Evolutionary conservation across 371 early-diverging fungal species (phyloP).

Genomic region (Mucor mucedo): DNA sequence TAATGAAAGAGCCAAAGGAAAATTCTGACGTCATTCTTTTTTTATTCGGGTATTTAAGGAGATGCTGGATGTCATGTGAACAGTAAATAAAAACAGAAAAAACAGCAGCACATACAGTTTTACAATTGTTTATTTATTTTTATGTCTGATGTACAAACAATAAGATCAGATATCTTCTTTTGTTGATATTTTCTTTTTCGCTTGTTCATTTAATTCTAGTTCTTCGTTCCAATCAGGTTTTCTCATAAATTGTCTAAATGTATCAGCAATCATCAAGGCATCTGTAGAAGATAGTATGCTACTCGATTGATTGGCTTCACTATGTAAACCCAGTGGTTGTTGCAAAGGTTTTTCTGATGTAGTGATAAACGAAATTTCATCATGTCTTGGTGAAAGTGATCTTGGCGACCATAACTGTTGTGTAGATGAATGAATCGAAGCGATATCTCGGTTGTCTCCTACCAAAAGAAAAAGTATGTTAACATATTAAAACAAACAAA

Average conservation of each 20-base stretch:
- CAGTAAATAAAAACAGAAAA: too few relatives aligned
- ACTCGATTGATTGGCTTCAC: conserved; percentile 44
- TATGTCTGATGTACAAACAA: too few relatives aligned
- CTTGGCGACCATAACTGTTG: conserved; percentile 19
- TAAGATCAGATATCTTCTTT: conserved; percentile 1
- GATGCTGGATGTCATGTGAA: too few relatives aligned
- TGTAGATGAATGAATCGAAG: conserved; percentile 35
- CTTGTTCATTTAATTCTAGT: conserved; percentile 32
- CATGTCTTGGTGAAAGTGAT: conserved; percentile 25
- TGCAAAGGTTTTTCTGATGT: conserved; percentile 12
- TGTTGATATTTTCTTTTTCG: conserved; percentile 8
- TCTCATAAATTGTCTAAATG: conserved; percentile 56
- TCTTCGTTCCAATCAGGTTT: conserved; percentile 59
- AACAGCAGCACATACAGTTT: too few relatives aligned
- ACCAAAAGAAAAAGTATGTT: not conserved
- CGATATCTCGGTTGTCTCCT: conserved; percentile 8
- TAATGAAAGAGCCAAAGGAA: too few relatives aligned
- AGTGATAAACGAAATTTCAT: conserved; percentile 8
- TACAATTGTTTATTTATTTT: too few relatives aligned
- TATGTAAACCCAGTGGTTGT: conserved; percentile 12
- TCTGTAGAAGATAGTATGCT: conserved; percentile 54
- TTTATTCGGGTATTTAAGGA: too few relatives aligned
- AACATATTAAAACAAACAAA: too few relatives aligned
- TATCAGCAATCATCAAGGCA: conserved; percentile 58
- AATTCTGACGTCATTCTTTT: too few relatives aligned